These are phyloP conservation scores for Arxiozyma heterogenica DNA, from an alignment of 1,139 yeast genomes.

Conservation along the genomic window DNA sequence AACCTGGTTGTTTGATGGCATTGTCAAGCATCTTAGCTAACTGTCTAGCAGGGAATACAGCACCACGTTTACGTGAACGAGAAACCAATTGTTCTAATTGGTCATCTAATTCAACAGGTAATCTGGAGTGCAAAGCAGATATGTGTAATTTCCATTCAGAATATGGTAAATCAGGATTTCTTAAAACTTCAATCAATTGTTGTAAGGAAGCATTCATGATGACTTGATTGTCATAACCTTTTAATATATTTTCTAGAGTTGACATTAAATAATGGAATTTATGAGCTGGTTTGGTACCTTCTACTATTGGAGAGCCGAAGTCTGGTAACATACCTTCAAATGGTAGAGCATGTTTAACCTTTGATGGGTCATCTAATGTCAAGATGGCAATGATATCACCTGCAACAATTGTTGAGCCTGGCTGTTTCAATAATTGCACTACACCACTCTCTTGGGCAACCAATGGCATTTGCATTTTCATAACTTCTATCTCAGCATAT, in stretches of 20 bases:
- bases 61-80: constrained; percentile 55
- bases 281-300: constrained; percentile 79
- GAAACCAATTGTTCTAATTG: constrained; percentile 57
- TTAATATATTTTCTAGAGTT: constrained; percentile 66
- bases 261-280: constrained; percentile 50
- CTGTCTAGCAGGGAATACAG: constrained; percentile 91
- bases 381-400: constrained; percentile 95
- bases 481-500: constrained; percentile 96
- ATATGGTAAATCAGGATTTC: constrained; percentile 76
- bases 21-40: constrained; percentile 44
- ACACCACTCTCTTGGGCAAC: constrained; percentile 89
- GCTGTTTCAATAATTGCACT: constrained; percentile 89
- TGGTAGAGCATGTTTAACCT: constrained; percentile 93
- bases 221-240: constrained; percentile 92
- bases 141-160: constrained; percentile 84
- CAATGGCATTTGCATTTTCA: constrained; percentile 96
- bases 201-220: constrained; percentile 78
- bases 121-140: constrained; percentile 86
- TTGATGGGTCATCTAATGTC: constrained; percentile 91
- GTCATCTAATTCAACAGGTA: constrained; percentile 69
- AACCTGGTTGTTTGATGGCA: constrained; percentile 37
- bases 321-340: constrained; percentile 91
- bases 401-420: constrained; percentile 93
- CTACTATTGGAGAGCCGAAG: constrained; percentile 70
- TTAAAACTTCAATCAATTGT: constrained; percentile 60